These are phyloP conservation scores for Penicillium pancosmium DNA, from an alignment of 495 filamentous ascomycete species.

Conservation along the genomic window DNA sequence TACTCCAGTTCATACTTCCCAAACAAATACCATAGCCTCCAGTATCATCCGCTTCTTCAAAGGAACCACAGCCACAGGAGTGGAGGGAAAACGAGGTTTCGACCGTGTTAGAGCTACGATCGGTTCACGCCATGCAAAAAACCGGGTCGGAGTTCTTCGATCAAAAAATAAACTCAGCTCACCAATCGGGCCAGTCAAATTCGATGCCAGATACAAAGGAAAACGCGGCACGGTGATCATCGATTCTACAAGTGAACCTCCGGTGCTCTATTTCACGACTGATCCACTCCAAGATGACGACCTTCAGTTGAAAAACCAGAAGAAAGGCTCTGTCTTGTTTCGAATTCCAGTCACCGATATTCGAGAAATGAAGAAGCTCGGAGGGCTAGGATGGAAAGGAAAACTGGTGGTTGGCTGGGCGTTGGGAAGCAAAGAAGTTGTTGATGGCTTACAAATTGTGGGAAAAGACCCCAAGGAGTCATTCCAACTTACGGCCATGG, in stretches of 20 bases:
- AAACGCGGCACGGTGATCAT: constrained; percentile 74
- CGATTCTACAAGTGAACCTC: constrained; percentile 48
- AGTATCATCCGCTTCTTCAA: constrained; percentile 69
- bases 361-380: constrained; percentile 75
- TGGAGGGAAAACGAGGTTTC: constrained; percentile 68
- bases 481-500: constrained; percentile 70
- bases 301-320: constrained; percentile 42
- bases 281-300: constrained; percentile 33
- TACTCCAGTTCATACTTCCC: neutral
- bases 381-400: constrained; percentile 85
- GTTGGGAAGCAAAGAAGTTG: constrained; percentile 68
- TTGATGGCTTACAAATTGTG: constrained; percentile 75
- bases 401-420: constrained; percentile 86
- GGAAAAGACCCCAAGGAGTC: constrained; percentile 52
- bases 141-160: constrained; percentile 70
- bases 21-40: constrained; percentile 46
- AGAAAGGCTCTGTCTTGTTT: constrained; percentile 40
- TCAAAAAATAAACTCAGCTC: constrained; percentile 37
- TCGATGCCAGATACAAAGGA: constrained; percentile 71
- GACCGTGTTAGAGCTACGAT: constrained; percentile 67
- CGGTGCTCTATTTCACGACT: constrained; percentile 49
- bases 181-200: constrained; percentile 67
- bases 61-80: constrained; percentile 63
- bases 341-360: constrained; percentile 60
- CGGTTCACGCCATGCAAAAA: constrained; percentile 65